Percentiles rank a stretch among this genome's conserved stretches.
Conservation (phyloP, 2,329 filamentous ascomycete species). For the Basipetospora sp. region DNA sequence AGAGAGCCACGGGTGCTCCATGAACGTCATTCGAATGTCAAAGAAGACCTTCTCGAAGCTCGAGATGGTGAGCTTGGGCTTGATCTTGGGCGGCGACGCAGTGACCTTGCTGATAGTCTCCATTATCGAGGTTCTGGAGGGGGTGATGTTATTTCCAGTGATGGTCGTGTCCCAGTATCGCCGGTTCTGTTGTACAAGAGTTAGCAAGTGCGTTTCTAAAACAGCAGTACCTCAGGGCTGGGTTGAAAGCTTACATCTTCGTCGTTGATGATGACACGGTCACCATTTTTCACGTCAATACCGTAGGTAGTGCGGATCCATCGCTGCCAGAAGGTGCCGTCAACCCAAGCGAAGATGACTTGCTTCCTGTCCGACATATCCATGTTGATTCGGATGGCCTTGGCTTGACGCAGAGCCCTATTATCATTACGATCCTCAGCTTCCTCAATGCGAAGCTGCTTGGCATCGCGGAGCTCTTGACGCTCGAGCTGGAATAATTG, state of each 20-base stretch:
- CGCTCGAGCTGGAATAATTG: conserved; percentile 83
- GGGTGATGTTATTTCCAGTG: conserved; percentile 77
- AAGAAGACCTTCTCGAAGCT: conserved; percentile 58
- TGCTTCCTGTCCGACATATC: conserved; percentile 74
- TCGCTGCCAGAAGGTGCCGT: conserved; percentile 91
- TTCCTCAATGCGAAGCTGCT: conserved; percentile 90
- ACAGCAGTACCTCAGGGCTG: neutral
- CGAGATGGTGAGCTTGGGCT: conserved; percentile 63
- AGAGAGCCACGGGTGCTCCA: conserved; percentile 44
- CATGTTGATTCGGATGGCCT: conserved; percentile 84
- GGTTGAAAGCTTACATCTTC: conserved; percentile 58
- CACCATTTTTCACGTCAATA: conserved; percentile 72
- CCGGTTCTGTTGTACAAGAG: conserved; percentile 50
- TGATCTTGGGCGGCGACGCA: conserved; percentile 53
- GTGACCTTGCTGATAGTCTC: conserved; percentile 68
- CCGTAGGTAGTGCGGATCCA: conserved; percentile 95
- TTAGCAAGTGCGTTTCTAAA: conserved; percentile 18
- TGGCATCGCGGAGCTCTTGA: conserved; percentile 83
- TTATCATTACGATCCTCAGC: conserved; percentile 87
- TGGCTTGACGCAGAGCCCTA: conserved; percentile 70
- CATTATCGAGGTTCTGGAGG: conserved; percentile 77
- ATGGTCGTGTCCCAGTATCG: conserved; percentile 89
- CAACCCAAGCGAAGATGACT: conserved; percentile 92
- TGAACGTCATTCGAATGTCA: conserved; percentile 43
- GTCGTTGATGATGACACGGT: conserved; percentile 90